These are phyloP conservation scores for Coniochaeta pulveracea DNA, from an alignment of 2,329 filamentous ascomycete species.

Conservation along the genomic window DNA sequence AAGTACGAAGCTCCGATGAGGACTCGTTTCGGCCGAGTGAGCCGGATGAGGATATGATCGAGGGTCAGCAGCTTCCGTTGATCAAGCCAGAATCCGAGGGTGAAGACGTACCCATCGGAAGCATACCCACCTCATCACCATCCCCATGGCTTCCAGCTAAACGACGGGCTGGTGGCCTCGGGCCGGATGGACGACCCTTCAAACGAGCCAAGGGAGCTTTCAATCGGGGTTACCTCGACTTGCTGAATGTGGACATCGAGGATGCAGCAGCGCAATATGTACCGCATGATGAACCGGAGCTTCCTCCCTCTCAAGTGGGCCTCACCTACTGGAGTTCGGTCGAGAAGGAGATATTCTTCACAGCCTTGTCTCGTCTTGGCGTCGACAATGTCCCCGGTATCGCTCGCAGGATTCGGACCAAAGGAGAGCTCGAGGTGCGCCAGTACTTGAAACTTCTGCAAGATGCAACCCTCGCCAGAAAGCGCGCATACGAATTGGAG, in stretches of 20 bases:
- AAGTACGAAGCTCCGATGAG: conserved; percentile 1
- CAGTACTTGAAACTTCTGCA: conserved; percentile 57
- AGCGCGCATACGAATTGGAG: conserved; percentile 21
- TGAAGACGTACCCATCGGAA: neutral
- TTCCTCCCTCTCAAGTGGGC: conserved; percentile 50
- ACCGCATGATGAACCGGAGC: conserved; percentile 16
- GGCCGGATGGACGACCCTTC: conserved; percentile 17
- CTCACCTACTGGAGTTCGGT: conserved; percentile 54
- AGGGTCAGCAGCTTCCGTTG: neutral
- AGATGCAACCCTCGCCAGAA: conserved; percentile 29
- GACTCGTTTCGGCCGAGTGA: neutral
- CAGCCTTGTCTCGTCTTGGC: conserved; percentile 52
- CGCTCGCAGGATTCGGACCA: conserved; percentile 51
- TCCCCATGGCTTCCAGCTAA: conserved; percentile 2
- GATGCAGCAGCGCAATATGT: conserved; percentile 31
- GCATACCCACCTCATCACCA: neutral
- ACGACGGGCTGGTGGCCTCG: neutral
- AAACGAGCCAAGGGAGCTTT: conserved; percentile 33
- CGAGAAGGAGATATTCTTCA: conserved; percentile 65
- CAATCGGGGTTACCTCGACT: conserved; percentile 33
- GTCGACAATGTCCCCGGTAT: conserved; percentile 51
- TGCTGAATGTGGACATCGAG: conserved; percentile 47
- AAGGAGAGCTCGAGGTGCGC: conserved; percentile 62
- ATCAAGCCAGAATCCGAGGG: neutral
- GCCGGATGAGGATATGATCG: neutral